Evolutionary conservation across 1,284 basidiomycete species (phyloP), one percentile per base, ranked within the genome.

Genomic region (Meira nashicola): DNA sequence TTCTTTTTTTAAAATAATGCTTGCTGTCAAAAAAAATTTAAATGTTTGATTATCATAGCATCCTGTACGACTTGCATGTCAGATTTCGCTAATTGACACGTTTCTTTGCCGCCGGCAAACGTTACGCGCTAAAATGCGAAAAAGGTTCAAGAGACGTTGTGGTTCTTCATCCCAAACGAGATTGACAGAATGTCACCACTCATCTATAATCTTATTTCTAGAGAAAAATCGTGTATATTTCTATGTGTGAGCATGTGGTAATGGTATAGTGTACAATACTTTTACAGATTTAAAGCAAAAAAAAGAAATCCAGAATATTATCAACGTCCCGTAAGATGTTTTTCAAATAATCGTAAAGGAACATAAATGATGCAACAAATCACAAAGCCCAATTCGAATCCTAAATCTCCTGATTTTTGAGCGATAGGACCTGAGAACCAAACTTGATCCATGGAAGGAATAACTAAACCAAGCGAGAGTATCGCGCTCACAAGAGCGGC

Each of bases 401-500:
- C 79, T 6, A 80, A 64, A 59, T 80, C 79, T 3, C 79, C 79
- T 0, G 67, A 62, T 11, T 55, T 49, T 17, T 64, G 46, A 0
- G 71, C 79, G 8, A 71, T 68, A 0, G 79, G 77, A 0, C 78
- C 77, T 0, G 66, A 54, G 49, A 73, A 73, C 63, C 67, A 76
- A 7, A 65, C 58, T 64, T 80, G 79, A 50, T 70, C 72, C 58
- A 79, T 78, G 12, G 65, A 67, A 1, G 79, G 70, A 10, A 79
- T 65, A 2, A 74, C 63, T 1, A 79, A 55, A 1, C 66, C 79
- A 14, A 77, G 57, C 9, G 68, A 62, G 17, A 78, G 57, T 1
- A 67, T 47, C 7, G 66, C 65, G 0, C 73, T 68, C 0, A 59
- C 65, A 10, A 78, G 8, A 0, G 77, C 86, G 0, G 86, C 85